phyloP scores from a whole-genome alignment of 768 basidiomycete genomes.

The Amanita pallidorosea region DNA sequence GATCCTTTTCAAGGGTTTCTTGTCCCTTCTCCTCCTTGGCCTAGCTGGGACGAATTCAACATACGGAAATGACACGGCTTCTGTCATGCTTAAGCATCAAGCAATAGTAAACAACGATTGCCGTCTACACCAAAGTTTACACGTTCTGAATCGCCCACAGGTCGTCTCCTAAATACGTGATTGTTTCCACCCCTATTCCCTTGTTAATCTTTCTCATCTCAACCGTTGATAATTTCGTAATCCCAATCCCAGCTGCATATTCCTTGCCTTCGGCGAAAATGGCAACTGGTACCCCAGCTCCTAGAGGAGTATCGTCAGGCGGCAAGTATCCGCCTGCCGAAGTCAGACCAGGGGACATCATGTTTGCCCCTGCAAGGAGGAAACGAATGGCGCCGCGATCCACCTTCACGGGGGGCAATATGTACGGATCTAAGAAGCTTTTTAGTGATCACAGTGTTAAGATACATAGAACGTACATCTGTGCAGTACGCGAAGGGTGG shows the following conservation, averaged over 20 bases:
- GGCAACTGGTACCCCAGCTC: slow-evolving; percentile 72
- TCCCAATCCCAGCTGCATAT: slow-evolving; percentile 78
- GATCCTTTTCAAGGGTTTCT: slow-evolving; percentile 16
- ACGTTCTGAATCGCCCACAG: slow-evolving; percentile 64
- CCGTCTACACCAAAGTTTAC: slow-evolving; percentile 19
- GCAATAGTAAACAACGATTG: background rate
- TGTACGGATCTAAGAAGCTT: slow-evolving; percentile 65
- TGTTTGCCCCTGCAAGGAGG: slow-evolving; percentile 84
- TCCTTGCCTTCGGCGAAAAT: slow-evolving; percentile 96
- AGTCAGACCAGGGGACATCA: slow-evolving; percentile 97
- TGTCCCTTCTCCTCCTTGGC: slow-evolving; percentile 41
- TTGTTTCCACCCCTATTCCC: slow-evolving; percentile 79
- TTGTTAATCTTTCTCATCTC: slow-evolving; percentile 89
- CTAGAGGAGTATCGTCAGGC: slow-evolving; percentile 52
- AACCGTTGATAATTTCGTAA: slow-evolving; percentile 74
- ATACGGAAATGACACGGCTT: slow-evolving; percentile 28
- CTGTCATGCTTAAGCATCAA: slow-evolving; percentile 2
- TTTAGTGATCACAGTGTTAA: background rate
- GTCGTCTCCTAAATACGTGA: slow-evolving; percentile 83
- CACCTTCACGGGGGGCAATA: slow-evolving; percentile 80
- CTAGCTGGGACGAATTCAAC: slow-evolving; percentile 41
- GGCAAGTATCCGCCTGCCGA: slow-evolving; percentile 87
- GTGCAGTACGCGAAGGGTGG: slow-evolving; percentile 83
- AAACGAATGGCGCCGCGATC: slow-evolving; percentile 98
- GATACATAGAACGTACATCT: slow-evolving; percentile 53